A percentile compares a stretch with the other conserved stretches of the same genome.
These are phyloP conservation scores for Blepharisma undulans DNA, from an alignment of 169 alveolate genomes.

Conservation along the genomic window DNA sequence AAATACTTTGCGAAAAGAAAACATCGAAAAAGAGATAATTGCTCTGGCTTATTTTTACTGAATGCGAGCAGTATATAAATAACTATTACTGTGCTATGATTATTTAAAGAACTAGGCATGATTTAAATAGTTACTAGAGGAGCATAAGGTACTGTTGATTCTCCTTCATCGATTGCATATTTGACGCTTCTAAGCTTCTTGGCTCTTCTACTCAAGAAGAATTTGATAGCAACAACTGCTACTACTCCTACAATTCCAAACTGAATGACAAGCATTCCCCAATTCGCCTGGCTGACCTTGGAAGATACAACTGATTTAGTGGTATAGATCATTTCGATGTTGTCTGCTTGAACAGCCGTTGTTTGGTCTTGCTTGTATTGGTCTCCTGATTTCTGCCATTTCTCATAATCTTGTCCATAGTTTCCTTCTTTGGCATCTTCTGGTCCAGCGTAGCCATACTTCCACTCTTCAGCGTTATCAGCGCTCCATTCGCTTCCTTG, in stretches of 20 bases:
- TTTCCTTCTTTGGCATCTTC: not conserved
- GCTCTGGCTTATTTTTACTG: no score
- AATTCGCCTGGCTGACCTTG: not conserved
- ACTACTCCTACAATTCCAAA: not conserved
- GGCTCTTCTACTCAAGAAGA: not conserved
- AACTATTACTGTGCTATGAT: not conserved
- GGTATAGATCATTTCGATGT: not conserved
- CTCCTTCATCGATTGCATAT: not conserved
- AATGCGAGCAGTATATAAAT: no score
- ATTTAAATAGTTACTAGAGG: not conserved
- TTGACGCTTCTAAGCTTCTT: not conserved
- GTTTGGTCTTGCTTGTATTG: not conserved
- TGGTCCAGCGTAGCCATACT: not conserved
- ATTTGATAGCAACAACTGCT: not conserved
- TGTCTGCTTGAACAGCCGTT: not conserved
- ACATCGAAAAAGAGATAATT: no score
- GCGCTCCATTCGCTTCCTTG: not conserved
- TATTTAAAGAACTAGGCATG: not conserved
- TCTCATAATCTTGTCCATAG: not conserved
- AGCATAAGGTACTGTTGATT: not conserved
- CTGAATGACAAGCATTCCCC: not conserved
- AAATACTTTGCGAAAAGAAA: no score
- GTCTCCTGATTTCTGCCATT: not conserved
- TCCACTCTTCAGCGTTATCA: not conserved
- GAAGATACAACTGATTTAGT: not conserved